These are phyloP conservation scores for Pichia cabralensis DNA, from an alignment of 805 yeast species.

Conservation along the genomic window DNA sequence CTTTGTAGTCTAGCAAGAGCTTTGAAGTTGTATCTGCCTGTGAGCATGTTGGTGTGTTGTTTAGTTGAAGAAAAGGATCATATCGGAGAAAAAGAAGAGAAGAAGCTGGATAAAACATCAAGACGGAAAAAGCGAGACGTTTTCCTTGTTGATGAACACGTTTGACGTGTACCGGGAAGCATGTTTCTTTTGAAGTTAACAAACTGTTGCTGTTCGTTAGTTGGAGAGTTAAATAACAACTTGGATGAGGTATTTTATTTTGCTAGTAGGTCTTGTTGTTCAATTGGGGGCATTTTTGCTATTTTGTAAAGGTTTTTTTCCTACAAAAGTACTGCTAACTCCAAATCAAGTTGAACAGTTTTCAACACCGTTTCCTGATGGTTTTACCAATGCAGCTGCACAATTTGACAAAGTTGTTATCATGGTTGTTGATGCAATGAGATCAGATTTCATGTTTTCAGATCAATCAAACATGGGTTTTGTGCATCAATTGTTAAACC, in stretches of 20 bases:
- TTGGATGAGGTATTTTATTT: constrained; percentile 10
- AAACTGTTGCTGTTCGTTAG: no score
- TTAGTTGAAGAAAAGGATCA: no score
- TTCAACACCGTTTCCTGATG: constrained; percentile 22
- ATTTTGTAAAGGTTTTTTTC: constrained; percentile 82
- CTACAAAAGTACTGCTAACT: constrained; percentile 68
- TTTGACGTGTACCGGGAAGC: no score
- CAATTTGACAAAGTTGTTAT: constrained; percentile 61
- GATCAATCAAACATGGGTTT: constrained; percentile 53
- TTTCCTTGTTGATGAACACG: no score
- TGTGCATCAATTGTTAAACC: constrained; percentile 53
- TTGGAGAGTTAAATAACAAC: neutral
- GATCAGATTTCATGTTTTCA: constrained; percentile 79
- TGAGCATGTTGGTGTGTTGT: neutral
- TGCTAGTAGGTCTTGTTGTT: constrained; percentile 10
- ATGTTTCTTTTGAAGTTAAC: neutral
- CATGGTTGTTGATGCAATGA: constrained; percentile 86
- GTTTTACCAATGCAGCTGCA: constrained; percentile 25
- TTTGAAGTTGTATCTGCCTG: neutral
- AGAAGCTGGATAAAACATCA: no score
- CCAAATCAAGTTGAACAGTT: constrained; percentile 39
- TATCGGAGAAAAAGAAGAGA: no score
- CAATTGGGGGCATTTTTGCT: constrained; percentile 48
- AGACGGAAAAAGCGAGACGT: no score
- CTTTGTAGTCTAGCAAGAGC: neutral